Evolutionary conservation across 2,329 filamentous ascomycete genomes (phyloP), one percentile per base, ranked within the genome.

Genomic region (Diaporthe amygdali): DNA sequence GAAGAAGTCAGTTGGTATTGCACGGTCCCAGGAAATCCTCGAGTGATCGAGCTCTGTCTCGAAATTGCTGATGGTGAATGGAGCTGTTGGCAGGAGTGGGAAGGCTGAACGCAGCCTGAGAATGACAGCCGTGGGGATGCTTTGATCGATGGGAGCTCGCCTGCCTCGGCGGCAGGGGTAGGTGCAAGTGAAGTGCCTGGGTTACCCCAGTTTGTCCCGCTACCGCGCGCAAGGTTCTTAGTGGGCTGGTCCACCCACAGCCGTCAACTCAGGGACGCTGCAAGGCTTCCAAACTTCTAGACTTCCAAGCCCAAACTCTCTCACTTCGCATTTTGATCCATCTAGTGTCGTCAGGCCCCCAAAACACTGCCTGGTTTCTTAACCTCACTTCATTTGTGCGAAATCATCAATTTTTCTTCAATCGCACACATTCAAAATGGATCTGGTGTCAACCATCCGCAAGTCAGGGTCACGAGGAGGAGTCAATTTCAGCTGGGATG

Each of bases 401-500:
- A 34, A 44, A 5, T 15, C 12, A 2, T 27, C 20, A 17, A 14
- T 20, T 25, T 47, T 34, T 37, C 5, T 5, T 68, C 17, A 3
- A 2, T 49, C 41, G 6, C 6, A 49, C 10, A 51, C 17, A 5
- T 15, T 34, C 34, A 64, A 15, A 5, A 98, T 99, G 96, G 96
- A 99, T 88, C 89, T 99, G 69, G 90, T 98, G 68, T 94, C 95
- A 72, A 94, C 93, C 51, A 93, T 99, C 73, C 94, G 95, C 78
- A 98, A 99, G 84, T 84, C 87, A 22, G 96, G 97, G 81, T 96
- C 94, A 77, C 92, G 96, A 75, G 96, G 96, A 78, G 96, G 96
- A 79, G 93, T 93, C 82, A 95, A 98, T 82, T 99, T 99, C 85
- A 95, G 92, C 83, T 98, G 96, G 96, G 93, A 96, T 75, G 95